phyloP scores from a whole-genome alignment of 2,329 filamentous ascomycete genomes.

The Stagonosporopsis cucurbitacearum region DNA sequence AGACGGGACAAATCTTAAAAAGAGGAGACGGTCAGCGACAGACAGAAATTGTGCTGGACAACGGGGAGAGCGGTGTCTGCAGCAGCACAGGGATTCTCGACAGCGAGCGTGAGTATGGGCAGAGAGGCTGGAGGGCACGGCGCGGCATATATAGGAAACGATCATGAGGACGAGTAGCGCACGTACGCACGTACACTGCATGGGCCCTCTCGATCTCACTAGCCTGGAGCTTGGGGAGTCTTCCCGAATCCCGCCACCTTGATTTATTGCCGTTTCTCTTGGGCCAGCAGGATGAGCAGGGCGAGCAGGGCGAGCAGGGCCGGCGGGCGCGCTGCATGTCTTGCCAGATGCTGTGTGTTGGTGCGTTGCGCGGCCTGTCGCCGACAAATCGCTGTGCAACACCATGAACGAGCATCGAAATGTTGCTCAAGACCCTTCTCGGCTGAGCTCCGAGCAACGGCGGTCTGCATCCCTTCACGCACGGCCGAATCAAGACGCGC shows the following conservation, averaged over 20 bases:
- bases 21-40: conserved; percentile 32
- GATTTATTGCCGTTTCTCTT: conserved; percentile 10
- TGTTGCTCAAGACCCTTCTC: conserved; percentile 11
- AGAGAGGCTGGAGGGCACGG: conserved; percentile 22
- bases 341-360: conserved; percentile 21
- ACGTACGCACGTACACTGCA: conserved; percentile 18
- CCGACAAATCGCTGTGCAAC: conserved; percentile 6
- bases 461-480: background rate
- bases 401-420: conserved; percentile 7
- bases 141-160: conserved; percentile 39
- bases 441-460: conserved; percentile 17
- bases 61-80: conserved; percentile 14
- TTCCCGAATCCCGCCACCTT: conserved; percentile 11
- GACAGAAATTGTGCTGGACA: conserved; percentile 17
- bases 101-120: conserved; percentile 41
- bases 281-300: conserved; percentile 13
- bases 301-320: conserved; percentile 8
- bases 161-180: conserved; percentile 26
- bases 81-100: conserved; percentile 21
- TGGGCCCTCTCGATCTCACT: conserved; percentile 20
- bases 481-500: conserved; percentile 5
- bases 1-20: conserved; percentile 11
- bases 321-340: conserved; percentile 17
- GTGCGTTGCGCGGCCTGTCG: conserved; percentile 14
- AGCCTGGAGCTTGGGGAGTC: conserved; percentile 16